Base-by-base conservation (phyloP, 2,329 filamentous ascomycete species). In the Peltaster fructicola region DNA sequence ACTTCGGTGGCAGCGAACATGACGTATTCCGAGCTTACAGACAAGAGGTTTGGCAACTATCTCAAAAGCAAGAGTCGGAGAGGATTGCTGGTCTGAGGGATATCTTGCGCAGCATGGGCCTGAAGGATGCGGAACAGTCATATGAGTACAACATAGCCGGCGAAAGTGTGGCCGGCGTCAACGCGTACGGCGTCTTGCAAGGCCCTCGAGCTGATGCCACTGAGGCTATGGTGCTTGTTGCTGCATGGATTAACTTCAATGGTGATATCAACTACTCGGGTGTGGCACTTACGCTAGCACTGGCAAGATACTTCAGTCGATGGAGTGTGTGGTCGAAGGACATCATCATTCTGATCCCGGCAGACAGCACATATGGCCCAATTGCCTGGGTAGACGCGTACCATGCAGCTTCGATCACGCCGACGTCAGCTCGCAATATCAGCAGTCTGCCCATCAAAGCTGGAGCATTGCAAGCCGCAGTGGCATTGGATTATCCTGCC, bases 251-350 rank as follows among this genome's bases (percentile, higher is more conserved):
- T 45, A 93, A 84, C 38, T 73, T 78, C 38, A 68, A 80, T 27
- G 72, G 67, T 14, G 64, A 75, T 38, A 54, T 84, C 38, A 98
- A 98, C 53, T 65, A 73, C 35, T 88, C 84, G 32, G 88, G 85
- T 10, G 73, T 98, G 5, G 74, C 82, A 6, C 63, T 98, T 15
- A 73, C 82, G 2, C 56, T 98, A 41, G 84, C 85, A 1, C 54
- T 98, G 38, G 79, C 81, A 14, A 70, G 88, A 37, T 98, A 98
- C 53, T 95, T 98, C 57, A 92, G 90, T 53, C 70, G 78, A 39
- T 98, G 88, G 88, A 93, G 82, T 26, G 63, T 98, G 14, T 98
- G 88, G 88, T 93, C 84, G 30, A 98, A 98, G 53, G 88, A 98
- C 49, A 92, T 98, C 38, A 85, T 98, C 30, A 71, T 98, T 39